Percentiles rank a stretch among this genome's conserved stretches.
Conservation (phyloP, 2,329 filamentous ascomycete species). For the Coniochaeta ligniaria region DNA sequence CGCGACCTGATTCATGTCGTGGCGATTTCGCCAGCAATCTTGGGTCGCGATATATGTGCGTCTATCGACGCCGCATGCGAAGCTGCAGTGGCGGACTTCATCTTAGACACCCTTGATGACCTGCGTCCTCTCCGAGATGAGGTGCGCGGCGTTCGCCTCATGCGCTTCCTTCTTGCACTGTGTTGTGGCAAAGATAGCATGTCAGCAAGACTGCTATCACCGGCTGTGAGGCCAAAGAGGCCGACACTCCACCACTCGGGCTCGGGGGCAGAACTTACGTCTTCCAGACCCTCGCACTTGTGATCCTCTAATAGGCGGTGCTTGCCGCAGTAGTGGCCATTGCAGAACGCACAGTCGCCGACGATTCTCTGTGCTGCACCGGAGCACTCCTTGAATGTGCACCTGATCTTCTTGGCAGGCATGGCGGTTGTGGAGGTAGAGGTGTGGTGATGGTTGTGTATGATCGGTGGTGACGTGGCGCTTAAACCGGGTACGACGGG, state of each 20-base stretch:
- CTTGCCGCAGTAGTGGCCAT: constrained; percentile 89
- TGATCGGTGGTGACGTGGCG: background rate
- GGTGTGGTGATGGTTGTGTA: constrained; percentile 1
- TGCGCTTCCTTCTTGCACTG: constrained; percentile 95
- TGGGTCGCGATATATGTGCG: background rate
- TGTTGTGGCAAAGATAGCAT: constrained; percentile 11
- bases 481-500: background rate
- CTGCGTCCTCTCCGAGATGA: constrained; percentile 87
- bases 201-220: constrained; percentile 27
- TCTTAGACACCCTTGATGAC: constrained; percentile 82
- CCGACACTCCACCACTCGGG: constrained; percentile 18
- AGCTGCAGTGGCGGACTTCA: background rate
- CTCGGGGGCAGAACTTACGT: constrained; percentile 47
- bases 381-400: constrained; percentile 84
- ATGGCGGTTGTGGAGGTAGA: constrained; percentile 34
- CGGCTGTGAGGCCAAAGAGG: constrained; percentile 20
- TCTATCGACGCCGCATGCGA: background rate
- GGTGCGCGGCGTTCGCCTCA: constrained; percentile 85
- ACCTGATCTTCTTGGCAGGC: constrained; percentile 73
- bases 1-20: background rate
- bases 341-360: constrained; percentile 92
- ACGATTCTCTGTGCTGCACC: constrained; percentile 86
- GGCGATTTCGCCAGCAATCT: background rate
- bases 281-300: constrained; percentile 85
- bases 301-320: constrained; percentile 92